Evolutionary conservation across 345 rosid species (phyloP).

Genomic region (Punica granatum): DNA sequence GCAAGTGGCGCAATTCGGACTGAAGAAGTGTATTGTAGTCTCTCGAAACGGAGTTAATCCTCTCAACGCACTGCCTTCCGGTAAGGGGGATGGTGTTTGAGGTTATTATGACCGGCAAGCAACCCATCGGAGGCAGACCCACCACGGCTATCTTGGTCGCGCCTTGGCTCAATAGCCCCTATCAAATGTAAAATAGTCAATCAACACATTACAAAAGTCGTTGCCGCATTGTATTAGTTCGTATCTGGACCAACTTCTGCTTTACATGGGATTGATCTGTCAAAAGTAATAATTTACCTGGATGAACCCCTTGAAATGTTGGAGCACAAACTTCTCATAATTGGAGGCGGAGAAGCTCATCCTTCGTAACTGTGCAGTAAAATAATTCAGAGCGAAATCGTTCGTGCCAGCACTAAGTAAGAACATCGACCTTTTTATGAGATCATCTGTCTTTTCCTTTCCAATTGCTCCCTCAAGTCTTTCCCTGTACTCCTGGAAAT

Average conservation of each 20-base stretch:
- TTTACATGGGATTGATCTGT: neutral
- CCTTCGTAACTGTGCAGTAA: slow-evolving; percentile 39
- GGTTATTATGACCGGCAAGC: slow-evolving; percentile 67
- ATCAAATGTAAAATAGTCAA: neutral
- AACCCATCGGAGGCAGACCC: slow-evolving; percentile 71
- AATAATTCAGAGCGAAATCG: slow-evolving; percentile 51
- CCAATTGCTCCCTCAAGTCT: slow-evolving; percentile 34
- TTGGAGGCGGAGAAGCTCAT: slow-evolving; percentile 34
- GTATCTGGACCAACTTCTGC: no score
- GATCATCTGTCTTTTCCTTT: slow-evolving; percentile 20
- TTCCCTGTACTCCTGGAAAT: slow-evolving; percentile 44
- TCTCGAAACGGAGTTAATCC: slow-evolving; percentile 31
- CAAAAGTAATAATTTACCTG: slow-evolving; percentile 28
- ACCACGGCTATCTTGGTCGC: slow-evolving; percentile 38
- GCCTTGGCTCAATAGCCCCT: slow-evolving; percentile 61
- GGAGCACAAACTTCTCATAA: slow-evolving; percentile 50
- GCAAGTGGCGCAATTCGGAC: slow-evolving; percentile 34
- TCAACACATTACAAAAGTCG: neutral
- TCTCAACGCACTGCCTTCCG: slow-evolving; percentile 48
- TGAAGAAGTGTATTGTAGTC: slow-evolving; percentile 45
- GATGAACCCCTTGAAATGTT: slow-evolving; percentile 28
- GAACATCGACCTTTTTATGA: slow-evolving; percentile 26
- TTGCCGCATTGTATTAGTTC: no score
- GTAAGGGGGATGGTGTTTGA: slow-evolving; percentile 25
- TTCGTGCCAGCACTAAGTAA: slow-evolving; percentile 48